These are phyloP conservation scores for Clonostachys chloroleuca DNA, from an alignment of 2,329 filamentous ascomycete species.

Conservation along the genomic window DNA sequence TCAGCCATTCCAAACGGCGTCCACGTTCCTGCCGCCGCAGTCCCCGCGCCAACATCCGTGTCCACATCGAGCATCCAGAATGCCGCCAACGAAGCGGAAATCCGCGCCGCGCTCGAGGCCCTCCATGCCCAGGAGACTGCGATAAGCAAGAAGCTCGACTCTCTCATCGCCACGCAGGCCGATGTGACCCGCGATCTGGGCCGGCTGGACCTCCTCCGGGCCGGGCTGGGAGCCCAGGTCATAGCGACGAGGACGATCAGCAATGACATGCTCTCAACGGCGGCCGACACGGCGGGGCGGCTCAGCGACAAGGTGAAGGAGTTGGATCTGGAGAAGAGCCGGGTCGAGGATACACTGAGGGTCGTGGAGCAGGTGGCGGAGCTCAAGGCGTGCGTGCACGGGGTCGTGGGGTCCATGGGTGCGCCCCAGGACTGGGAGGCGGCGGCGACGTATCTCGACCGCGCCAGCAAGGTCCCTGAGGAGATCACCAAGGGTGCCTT, in stretches of 20 bases:
- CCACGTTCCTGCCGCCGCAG: conserved; percentile 16
- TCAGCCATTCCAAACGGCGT: conserved; percentile 40
- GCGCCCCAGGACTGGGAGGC: conserved; percentile 98
- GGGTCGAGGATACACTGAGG: conserved; percentile 83
- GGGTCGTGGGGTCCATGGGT: conserved; percentile 93
- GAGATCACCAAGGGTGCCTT: conserved; percentile 81
- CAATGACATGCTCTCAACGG: conserved; percentile 85
- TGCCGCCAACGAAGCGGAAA: conserved; percentile 71
- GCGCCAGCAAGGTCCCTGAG: conserved; percentile 76
- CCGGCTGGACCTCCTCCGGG: conserved; percentile 83
- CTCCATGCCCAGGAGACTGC: conserved; percentile 73
- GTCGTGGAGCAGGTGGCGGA: conserved; percentile 96
- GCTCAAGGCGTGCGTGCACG: conserved; percentile 92
- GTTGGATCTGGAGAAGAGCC: conserved; percentile 85
- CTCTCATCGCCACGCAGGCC: conserved; percentile 75
- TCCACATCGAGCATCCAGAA: conserved; percentile 48
- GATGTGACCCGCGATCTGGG: conserved; percentile 83
- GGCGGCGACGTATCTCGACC: conserved; percentile 81
- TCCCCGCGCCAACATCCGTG: conserved; percentile 8
- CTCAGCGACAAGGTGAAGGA: conserved; percentile 84
- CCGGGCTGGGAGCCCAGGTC: conserved; percentile 81
- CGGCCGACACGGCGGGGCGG: conserved; percentile 78
- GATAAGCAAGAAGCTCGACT: conserved; percentile 70
- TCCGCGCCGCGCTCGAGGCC: conserved; percentile 70
- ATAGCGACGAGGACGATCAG: conserved; percentile 79